Conservation (phyloP, 2,329 filamentous ascomycete genomes). For the Aphanocladium album region DNA sequence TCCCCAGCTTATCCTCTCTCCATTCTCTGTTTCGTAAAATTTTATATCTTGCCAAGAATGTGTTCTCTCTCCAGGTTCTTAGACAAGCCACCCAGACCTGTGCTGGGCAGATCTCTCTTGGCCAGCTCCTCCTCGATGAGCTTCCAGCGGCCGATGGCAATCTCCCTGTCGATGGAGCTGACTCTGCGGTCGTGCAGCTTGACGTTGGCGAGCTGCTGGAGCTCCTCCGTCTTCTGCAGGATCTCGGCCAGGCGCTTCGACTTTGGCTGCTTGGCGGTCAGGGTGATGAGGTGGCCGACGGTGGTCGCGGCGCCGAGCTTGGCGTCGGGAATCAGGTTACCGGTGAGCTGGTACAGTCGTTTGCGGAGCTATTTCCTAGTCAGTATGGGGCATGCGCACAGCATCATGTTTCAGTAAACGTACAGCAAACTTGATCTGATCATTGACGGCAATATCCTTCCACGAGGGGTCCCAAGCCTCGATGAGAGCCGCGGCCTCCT, state of each 20-base stretch:
- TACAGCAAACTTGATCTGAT: slow-evolving; percentile 70
- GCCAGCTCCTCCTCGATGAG: slow-evolving; percentile 66
- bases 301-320: slow-evolving; percentile 54
- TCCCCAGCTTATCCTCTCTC: neutral
- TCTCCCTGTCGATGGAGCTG: slow-evolving; percentile 68
- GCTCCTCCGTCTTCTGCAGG: slow-evolving; percentile 42
- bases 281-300: slow-evolving; percentile 48
- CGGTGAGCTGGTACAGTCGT: slow-evolving; percentile 75
- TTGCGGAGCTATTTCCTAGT: slow-evolving; percentile 63
- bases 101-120: slow-evolving; percentile 55
- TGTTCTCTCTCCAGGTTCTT: slow-evolving; percentile 27
- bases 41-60: neutral
- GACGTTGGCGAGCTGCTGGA: slow-evolving; percentile 62
- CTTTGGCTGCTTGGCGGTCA: slow-evolving; percentile 50
- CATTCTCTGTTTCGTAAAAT: neutral
- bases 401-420: slow-evolving; percentile 26
- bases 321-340: slow-evolving; percentile 67
- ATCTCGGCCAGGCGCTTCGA: slow-evolving; percentile 59
- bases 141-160: slow-evolving; percentile 71
- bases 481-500: slow-evolving; percentile 39
- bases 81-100: slow-evolving; percentile 37
- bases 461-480: slow-evolving; percentile 50
- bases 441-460: slow-evolving; percentile 52
- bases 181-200: slow-evolving; percentile 58
- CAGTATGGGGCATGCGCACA: neutral